Evolutionary conservation across 148 eudicot genomes (phyloP).

Genomic region (Polygonum maritimum): DNA sequence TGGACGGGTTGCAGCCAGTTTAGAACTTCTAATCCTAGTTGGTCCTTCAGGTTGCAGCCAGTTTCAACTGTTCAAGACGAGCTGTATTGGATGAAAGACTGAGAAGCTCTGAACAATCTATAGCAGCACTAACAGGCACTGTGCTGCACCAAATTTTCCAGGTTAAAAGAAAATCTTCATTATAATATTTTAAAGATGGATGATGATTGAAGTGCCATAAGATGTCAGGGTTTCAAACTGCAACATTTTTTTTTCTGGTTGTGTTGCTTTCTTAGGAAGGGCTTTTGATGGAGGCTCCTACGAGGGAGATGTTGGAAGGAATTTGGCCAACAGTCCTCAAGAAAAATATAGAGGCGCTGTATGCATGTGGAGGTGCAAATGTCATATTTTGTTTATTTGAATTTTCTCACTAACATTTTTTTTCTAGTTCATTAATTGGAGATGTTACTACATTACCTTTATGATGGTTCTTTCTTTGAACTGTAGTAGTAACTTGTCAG

Average conservation of each 20-base stretch:
- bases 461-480: background rate
- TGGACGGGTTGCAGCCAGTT: background rate
- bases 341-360: constrained; percentile 73
- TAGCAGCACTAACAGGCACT: constrained; percentile 83
- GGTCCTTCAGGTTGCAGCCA: constrained; percentile 65
- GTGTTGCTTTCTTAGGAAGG: constrained; percentile 56
- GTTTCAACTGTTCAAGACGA: constrained; percentile 87
- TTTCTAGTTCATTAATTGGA: background rate
- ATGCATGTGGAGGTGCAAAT: constrained; percentile 90
- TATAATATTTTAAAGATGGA: background rate
- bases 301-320: constrained; percentile 63
- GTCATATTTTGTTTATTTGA: background rate
- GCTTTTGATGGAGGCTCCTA: constrained; percentile 54
- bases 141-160: constrained; percentile 90
- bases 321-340: constrained; percentile 52
- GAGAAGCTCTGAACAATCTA: constrained; percentile 55
- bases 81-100: constrained; percentile 91
- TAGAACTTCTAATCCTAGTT: background rate
- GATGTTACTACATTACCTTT: background rate
- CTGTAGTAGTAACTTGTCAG: background rate
- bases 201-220: background rate
- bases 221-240: background rate
- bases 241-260: background rate
- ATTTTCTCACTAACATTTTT: background rate
- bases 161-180: constrained; percentile 25